A percentile compares a stretch with the other conserved stretches of the same genome.
These are phyloP conservation scores for Catunica adiposa DNA, from an alignment of 2,329 filamentous ascomycete species.

Conservation along the genomic window DNA sequence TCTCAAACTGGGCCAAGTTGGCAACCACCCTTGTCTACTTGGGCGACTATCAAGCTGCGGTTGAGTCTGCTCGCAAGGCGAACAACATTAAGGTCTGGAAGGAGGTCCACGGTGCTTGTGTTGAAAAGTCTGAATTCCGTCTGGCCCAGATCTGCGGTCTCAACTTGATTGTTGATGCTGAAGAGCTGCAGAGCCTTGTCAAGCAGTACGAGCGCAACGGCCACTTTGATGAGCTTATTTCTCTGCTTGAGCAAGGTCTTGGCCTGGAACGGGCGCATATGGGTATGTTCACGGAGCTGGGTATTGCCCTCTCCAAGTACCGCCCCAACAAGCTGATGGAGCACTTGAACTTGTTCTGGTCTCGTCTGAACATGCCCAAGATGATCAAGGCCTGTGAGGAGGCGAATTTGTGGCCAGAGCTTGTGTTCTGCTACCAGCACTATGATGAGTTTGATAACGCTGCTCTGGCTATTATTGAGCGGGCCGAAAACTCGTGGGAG, in stretches of 20 bases:
- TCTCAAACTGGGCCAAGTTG: constrained; percentile 99
- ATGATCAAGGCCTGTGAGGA: constrained; percentile 88
- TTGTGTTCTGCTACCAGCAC: constrained; percentile 95
- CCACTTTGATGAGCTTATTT: constrained; percentile 96
- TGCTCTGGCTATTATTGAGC: constrained; percentile 93
- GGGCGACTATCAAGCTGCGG: constrained; percentile 89
- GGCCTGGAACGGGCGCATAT: constrained; percentile 85
- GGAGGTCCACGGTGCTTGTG: constrained; percentile 91
- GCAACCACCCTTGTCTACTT: constrained; percentile 96
- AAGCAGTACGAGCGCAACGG: constrained; percentile 94
- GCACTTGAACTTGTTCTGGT: constrained; percentile 97
- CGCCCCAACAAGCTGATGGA: constrained; percentile 95
- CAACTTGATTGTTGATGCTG: constrained; percentile 92
- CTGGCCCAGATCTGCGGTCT: constrained; percentile 97
- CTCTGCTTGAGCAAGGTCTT: constrained; percentile 82
- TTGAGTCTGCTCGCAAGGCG: constrained; percentile 93
- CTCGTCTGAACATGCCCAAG: constrained; percentile 92
- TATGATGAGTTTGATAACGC: constrained; percentile 98
- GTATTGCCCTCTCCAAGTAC: constrained; percentile 84
- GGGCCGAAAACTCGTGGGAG: constrained; percentile 93
- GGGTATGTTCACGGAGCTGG: constrained; percentile 91
- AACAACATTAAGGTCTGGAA: constrained; percentile 99
- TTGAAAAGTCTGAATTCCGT: constrained; percentile 96
- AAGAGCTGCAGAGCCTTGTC: constrained; percentile 82
- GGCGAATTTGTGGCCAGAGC: constrained; percentile 88